Evolutionary conservation across 495 filamentous ascomycete species (phyloP), one percentile per base, ranked within the genome.

Genomic region (Tirmania nivea): DNA sequence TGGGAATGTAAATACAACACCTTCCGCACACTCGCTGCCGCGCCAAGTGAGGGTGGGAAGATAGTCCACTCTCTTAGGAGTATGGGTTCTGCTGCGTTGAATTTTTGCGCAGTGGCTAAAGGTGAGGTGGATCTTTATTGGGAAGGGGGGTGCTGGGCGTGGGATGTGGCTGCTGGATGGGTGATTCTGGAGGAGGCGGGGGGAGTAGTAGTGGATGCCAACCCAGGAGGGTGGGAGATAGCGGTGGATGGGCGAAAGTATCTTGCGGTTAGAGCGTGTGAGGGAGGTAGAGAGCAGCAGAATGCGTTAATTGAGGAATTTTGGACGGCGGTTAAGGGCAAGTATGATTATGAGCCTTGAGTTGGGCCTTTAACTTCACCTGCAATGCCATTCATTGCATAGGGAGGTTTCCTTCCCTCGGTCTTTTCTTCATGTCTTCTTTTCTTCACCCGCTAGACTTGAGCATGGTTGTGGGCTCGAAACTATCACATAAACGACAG

Each of bases 131-230:
- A 95, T 68, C 52, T 79, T 34, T 94, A 92, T 59, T 95, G 89
- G 88, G 88, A 95, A 62, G 86, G 84, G 12, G 88, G 89, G 8
- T 89, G 83, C 65, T 94, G 85, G 81, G 84, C 83, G 31, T 94
- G 88, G 88, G 88, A 95, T 69, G 86, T 94, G 11, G 83, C 80
- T 59, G 88, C 89, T 8, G 89, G 79, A 0, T 94, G 88, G 89
- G 79, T 87, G 34, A 83, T 95, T 58, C 68, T 95, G 16, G 71
- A 69, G 19, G 89, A 95, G 68, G 84, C 86, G 0, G 89, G 88
- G 0, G 88, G 88, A 1, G 73, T 79, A 37, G 78, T 94, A 65
- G 84, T 76, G 3, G 76, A 80, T 62, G 84, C 79, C 4, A 92
- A 88, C 63, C 78, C 79, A 14, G 39, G 39, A 8, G 39, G 39